These are phyloP conservation scores for Starmerella sp. DNA, from an alignment of 805 yeast genomes.

Conservation along the genomic window DNA sequence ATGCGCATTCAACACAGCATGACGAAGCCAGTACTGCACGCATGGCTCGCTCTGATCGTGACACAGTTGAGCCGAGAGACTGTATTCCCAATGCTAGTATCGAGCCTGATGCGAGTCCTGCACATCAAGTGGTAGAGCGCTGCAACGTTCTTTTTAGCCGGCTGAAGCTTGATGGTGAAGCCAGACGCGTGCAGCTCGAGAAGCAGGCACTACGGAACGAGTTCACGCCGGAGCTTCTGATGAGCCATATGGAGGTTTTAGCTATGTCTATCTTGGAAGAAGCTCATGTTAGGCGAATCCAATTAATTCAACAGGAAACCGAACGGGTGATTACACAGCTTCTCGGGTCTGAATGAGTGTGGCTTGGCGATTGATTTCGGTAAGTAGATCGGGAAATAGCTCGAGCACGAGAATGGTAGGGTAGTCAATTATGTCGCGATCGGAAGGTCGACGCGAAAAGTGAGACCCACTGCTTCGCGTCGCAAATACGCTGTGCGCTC, in stretches of 20 bases:
- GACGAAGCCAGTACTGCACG: too few relatives aligned
- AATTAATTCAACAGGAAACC: constrained; percentile 3
- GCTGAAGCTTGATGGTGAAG: not conserved
- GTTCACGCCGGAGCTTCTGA: not conserved
- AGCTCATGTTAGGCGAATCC: constrained; percentile 5
- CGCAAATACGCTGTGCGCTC: too few relatives aligned
- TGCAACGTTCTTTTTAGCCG: not conserved
- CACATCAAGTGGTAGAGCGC: not conserved
- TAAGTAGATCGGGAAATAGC: too few relatives aligned
- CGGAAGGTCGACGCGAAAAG: too few relatives aligned
- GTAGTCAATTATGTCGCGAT: too few relatives aligned
- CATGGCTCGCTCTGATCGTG: too few relatives aligned
- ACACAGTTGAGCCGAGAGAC: too few relatives aligned
- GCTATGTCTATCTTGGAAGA: not conserved
- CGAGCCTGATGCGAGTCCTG: not conserved
- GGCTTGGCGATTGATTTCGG: too few relatives aligned
- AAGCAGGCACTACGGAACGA: not conserved
- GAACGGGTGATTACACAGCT: constrained; percentile 1
- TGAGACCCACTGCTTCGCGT: too few relatives aligned
- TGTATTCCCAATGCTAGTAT: too few relatives aligned
- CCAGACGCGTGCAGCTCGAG: not conserved
- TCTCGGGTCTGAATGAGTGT: not conserved
- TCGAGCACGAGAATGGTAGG: too few relatives aligned
- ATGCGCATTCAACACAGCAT: too few relatives aligned
- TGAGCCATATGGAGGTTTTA: not conserved